A percentile compares a stretch with the other conserved stretches of the same genome.
Evolutionary conservation across 1,139 yeast species (phyloP).

Genomic region (Lodderomyces pseudojiufengensis): DNA sequence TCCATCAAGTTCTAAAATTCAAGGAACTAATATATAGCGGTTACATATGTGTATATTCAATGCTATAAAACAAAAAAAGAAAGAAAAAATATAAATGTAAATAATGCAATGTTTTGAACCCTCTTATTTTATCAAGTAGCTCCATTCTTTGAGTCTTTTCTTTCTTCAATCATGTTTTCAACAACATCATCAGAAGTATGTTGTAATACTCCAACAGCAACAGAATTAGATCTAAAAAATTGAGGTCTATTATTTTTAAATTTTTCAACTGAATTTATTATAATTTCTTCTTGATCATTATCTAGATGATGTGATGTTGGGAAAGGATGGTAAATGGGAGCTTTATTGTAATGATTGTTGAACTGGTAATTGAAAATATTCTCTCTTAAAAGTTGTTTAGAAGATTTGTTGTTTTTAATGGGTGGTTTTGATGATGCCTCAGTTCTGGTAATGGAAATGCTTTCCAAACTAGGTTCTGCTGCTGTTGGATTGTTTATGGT

Average conservation of each 20-base stretch:
- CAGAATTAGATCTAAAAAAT: constrained; percentile 38
- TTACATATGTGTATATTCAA: too few relatives aligned
- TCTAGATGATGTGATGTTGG: constrained; percentile 42
- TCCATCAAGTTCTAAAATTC: too few relatives aligned
- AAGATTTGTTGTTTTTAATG: not conserved
- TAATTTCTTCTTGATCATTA: constrained; percentile 28
- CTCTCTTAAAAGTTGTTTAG: constrained; percentile 9
- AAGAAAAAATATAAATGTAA: too few relatives aligned
- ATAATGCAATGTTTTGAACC: too few relatives aligned
- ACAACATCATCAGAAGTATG: constrained; percentile 5
- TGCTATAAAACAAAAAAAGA: too few relatives aligned
- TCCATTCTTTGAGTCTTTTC: too few relatives aligned
- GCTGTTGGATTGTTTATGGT: not conserved
- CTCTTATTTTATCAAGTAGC: too few relatives aligned
- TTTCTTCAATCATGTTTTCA: constrained; percentile 5
- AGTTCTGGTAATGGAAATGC: too few relatives aligned
- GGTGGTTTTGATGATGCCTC: not conserved
- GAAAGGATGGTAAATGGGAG: constrained; percentile 35
- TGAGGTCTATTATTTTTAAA: constrained; percentile 24
- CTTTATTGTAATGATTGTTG: constrained; percentile 47
- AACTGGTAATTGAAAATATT: constrained; percentile 21
- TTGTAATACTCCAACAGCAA: constrained; percentile 41
- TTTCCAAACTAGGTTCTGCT: too few relatives aligned
- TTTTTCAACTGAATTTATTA: constrained; percentile 20
- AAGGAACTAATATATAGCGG: too few relatives aligned